Conservation (phyloP, 2,329 filamentous ascomycete genomes). For the Claviceps monticola region DNA sequence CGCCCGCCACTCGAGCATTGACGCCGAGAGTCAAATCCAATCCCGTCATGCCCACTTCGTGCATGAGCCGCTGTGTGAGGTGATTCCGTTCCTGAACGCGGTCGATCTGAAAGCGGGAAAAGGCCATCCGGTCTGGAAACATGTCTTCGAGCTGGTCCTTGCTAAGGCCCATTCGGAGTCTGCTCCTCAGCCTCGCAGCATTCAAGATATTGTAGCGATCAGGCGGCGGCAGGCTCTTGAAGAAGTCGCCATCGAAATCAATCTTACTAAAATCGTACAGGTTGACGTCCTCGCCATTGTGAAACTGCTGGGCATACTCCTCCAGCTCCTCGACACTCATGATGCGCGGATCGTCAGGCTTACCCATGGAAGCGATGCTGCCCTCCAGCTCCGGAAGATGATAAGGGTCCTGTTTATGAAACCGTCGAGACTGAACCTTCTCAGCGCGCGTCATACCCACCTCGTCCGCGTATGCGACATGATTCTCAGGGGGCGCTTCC, state of each 20-base stretch:
- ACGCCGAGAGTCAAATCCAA: slow-evolving; percentile 56
- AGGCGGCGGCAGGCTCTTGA: slow-evolving; percentile 73
- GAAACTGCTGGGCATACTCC: slow-evolving; percentile 84
- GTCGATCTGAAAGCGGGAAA: slow-evolving; percentile 93
- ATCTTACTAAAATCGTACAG: slow-evolving; percentile 97
- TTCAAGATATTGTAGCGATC: slow-evolving; percentile 98
- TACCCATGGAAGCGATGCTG: slow-evolving; percentile 73
- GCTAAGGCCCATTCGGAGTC: slow-evolving; percentile 86
- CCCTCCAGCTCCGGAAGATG: slow-evolving; percentile 79
- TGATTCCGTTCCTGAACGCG: slow-evolving; percentile 86
- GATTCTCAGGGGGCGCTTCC: slow-evolving; percentile 48
- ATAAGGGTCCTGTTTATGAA: slow-evolving; percentile 87
- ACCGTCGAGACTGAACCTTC: slow-evolving; percentile 57
- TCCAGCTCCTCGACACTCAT: slow-evolving; percentile 94
- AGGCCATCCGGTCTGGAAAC: slow-evolving; percentile 97
- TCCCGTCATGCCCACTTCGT: slow-evolving; percentile 77
- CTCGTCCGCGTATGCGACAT: slow-evolving; percentile 86
- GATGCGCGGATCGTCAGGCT: slow-evolving; percentile 81
- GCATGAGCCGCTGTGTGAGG: slow-evolving; percentile 87
- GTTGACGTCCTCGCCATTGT: slow-evolving; percentile 80
- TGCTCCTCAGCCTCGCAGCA: slow-evolving; percentile 73
- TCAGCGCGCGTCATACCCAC: slow-evolving; percentile 67
- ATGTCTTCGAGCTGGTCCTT: slow-evolving; percentile 93
- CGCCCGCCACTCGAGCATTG: slow-evolving; percentile 59
- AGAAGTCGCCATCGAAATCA: slow-evolving; percentile 93